Conservation (phyloP, 2,329 filamentous ascomycete species). For the Hymenoscyphus scutula region DNA sequence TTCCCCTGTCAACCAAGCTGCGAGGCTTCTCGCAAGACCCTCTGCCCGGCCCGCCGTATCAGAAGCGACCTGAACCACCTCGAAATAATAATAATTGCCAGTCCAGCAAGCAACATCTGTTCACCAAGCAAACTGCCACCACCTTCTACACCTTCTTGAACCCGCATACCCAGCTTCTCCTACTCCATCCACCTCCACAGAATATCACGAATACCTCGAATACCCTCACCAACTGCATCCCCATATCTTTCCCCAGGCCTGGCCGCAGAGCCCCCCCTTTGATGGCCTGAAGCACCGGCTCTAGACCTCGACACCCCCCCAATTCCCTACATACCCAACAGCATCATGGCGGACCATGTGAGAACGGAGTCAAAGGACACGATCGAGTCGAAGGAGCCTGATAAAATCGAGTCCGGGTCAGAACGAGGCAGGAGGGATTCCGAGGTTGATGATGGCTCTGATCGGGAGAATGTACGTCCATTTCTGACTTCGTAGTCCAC, state of each 20-base stretch:
- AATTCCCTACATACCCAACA: constrained; percentile 3
- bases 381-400: not conserved
- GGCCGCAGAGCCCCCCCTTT: constrained; percentile 14
- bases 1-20: too few relatives aligned
- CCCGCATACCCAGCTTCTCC: not conserved
- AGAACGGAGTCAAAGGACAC: not conserved
- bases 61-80: not conserved
- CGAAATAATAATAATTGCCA: constrained; percentile 1
- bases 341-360: constrained; percentile 24
- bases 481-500: not conserved
- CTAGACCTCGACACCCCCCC: constrained; percentile 8
- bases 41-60: not conserved
- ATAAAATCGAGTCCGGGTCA: not conserved
- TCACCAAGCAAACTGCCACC: not conserved
- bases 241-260: not conserved
- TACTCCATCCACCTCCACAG: not conserved
- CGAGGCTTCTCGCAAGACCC: not conserved
- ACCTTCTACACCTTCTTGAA: not conserved
- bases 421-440: constrained; percentile 18
- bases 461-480: constrained; percentile 25
- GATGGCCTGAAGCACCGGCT: constrained; percentile 21
- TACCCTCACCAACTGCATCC: not conserved
- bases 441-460: constrained; percentile 29
- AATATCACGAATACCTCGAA: not conserved
- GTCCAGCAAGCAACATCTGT: not conserved